Percentiles rank a stretch among this genome's conserved stretches.
These are phyloP conservation scores for Cicer arietinum DNA, from an alignment of 306 rosid species.

Conservation along the genomic window DNA sequence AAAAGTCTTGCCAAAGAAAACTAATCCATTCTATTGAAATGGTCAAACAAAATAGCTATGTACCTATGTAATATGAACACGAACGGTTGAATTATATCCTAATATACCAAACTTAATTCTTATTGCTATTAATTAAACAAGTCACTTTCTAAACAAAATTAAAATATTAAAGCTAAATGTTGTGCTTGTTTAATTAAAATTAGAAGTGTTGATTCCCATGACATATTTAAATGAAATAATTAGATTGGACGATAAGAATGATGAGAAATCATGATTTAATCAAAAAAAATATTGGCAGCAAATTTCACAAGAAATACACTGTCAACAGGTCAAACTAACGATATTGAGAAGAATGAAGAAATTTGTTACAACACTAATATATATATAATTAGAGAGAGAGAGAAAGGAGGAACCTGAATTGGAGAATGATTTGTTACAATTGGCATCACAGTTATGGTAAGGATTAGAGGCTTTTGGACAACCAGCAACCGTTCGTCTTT, in stretches of 20 bases:
- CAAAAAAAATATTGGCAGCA: too few species aligned
- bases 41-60: slow-evolving; percentile 13
- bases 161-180: neutral
- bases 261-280: too few species aligned
- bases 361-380: too few species aligned
- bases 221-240: neutral
- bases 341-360: too few species aligned
- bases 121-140: too few species aligned
- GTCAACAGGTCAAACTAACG: too few species aligned
- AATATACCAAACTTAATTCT: too few species aligned
- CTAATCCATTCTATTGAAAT: neutral
- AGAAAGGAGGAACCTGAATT: slow-evolving; percentile 50
- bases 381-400: neutral
- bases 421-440: slow-evolving; percentile 45
- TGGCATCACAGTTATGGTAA: slow-evolving; percentile 57
- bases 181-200: neutral
- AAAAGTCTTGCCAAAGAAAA: neutral
- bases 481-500: slow-evolving; percentile 39
- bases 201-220: neutral
- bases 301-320: too few species aligned
- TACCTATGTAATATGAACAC: too few species aligned
- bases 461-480: slow-evolving; percentile 66
- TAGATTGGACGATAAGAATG: neutral
- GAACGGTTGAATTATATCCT: too few species aligned
- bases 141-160: neutral